These are phyloP conservation scores for Neopestalotiopsis sp. DNA, from an alignment of 2,329 filamentous ascomycete species.

Conservation along the genomic window DNA sequence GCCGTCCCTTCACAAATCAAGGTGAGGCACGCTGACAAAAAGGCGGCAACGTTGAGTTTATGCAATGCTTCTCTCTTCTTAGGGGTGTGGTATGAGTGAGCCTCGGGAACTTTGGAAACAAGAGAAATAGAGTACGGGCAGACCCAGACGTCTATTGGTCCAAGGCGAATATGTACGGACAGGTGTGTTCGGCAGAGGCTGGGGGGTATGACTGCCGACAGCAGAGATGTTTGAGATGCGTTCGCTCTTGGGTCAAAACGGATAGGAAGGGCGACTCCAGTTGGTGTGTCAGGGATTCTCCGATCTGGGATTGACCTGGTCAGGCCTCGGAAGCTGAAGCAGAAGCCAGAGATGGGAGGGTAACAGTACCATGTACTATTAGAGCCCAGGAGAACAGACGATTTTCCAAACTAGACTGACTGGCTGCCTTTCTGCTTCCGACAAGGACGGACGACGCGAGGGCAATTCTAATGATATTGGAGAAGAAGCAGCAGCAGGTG, in stretches of 20 bases:
- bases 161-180: not conserved
- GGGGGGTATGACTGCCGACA: conserved; percentile 8
- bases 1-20: not conserved
- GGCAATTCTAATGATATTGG: not conserved
- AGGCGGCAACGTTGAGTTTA: not conserved
- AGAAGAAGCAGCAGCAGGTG: not conserved
- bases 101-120: not conserved
- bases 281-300: conserved; percentile 14
- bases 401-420: not conserved
- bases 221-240: conserved; percentile 16
- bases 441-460: not conserved
- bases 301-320: conserved; percentile 18
- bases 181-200: conserved; percentile 1
- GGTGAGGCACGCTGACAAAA: not conserved
- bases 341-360: conserved; percentile 5
- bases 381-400: conserved; percentile 7
- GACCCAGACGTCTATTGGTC: not conserved
- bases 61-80: not conserved
- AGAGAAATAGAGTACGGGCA: not conserved
- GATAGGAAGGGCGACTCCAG: not conserved
- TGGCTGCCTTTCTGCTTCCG: not conserved
- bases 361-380: too few species aligned
- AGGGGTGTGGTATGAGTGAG: not conserved
- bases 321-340: conserved; percentile 8
- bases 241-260: conserved; percentile 3